Conservation (phyloP, 1,284 basidiomycete species). For the Ganoderma meredithae region DNA sequence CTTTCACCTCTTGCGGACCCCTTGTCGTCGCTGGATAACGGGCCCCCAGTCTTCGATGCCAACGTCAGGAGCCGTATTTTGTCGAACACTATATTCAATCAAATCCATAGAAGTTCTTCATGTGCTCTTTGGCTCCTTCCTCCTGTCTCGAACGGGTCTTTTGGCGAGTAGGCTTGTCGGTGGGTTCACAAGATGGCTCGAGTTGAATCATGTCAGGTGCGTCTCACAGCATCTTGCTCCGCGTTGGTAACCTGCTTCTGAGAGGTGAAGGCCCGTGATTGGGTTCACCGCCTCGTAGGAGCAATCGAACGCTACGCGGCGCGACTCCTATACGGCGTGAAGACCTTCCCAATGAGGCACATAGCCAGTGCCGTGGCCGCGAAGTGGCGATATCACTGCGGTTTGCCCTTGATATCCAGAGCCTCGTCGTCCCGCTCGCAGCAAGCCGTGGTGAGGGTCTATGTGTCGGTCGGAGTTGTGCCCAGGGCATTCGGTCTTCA, state of each 20-base stretch:
- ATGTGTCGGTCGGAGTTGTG: not conserved
- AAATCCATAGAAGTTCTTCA: not conserved
- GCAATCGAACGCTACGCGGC: not conserved
- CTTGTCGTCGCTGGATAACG: not conserved
- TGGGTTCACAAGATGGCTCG: not conserved
- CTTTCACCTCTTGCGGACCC: not conserved
- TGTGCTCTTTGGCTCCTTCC: not conserved
- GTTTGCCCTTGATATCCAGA: not conserved
- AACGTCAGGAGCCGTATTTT: not conserved
- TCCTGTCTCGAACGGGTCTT: not conserved
- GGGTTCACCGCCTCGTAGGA: not conserved
- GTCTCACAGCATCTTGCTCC: not conserved
- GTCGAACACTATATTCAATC: not conserved
- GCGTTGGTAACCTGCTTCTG: not conserved
- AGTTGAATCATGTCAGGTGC: not conserved
- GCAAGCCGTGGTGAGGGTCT: not conserved
- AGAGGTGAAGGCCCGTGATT: not conserved
- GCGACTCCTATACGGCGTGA: not conserved
- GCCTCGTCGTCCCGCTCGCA: not conserved
- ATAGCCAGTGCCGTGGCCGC: not conserved
- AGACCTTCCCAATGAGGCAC: not conserved
- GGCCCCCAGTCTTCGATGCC: not conserved
- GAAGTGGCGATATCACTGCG: not conserved
- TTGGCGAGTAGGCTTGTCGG: not conserved
- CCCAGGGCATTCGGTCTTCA: not conserved